Evolutionary conservation across 352 stramenopile species (phyloP), one percentile per base, ranked within the genome.

Genomic region (Pythium dissotocum): DNA sequence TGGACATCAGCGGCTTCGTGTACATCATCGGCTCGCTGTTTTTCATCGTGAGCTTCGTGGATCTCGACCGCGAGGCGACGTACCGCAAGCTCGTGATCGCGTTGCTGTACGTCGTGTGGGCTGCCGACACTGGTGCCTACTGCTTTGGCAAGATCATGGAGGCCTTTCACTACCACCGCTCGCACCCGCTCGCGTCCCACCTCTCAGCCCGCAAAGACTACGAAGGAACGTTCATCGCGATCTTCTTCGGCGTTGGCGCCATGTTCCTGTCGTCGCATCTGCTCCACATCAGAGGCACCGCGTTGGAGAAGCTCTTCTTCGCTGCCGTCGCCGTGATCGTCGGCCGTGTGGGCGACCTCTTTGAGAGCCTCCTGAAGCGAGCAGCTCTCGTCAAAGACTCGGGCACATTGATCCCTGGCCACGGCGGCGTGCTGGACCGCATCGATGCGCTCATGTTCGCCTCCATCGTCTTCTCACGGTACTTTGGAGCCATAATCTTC

Each of bases 201-300:
- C 73, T 98, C 9, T 98, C 91, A 58, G 94, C 95, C 14, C 98
- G 98, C 77, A 99, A 99, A 72, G 97, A 97, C 44, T 91, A 98
- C 13, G 95, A 99, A 78, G 97, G 97, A 16, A 94, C 97, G 6
- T 63, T 98, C 14, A 89, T 89, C 26, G 96, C 94, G 9, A 78
- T 88, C 14, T 63, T 89, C 5, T 89, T 88, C 24, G 92, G 87
- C 16, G 69, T 98, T 44, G 83, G 85, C 16, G 89, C 94, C 5
- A 97, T 95, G 80, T 75, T 95, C 16, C 78, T 96, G 36, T 74
- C 76, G 10, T 88, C 77, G 28, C 51, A 82, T 12, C 16, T 85
- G 16, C 89, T 96, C 65, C 69, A 85, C 14, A 58, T 97, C 2
- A 83, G 86, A 6, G 95, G 94, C 8, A 77, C 83, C 0, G 68